Base-by-base conservation (phyloP, 352 stramenopile genomes). In the Globisporangium splendens region DNA sequence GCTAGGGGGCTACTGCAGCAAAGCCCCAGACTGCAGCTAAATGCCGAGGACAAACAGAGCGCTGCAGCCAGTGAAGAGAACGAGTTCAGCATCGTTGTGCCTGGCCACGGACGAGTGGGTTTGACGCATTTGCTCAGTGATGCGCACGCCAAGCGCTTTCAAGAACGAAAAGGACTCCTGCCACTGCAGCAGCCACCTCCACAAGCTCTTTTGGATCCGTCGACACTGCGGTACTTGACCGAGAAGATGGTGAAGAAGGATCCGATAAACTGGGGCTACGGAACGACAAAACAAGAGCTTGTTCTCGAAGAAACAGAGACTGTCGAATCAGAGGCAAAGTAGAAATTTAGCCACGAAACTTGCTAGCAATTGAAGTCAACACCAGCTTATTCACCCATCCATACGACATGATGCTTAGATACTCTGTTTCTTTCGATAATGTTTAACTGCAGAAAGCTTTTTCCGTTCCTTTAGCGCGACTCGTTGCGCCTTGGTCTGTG, bases 161-260 rank as follows among this genome's bases (percentile, higher is more conserved):
- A 73, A 12, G 62, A 81, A 20, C 55, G 62, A 14, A 81, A 74
- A 54, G 75, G 55, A 10, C 20, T 63, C 14, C 15, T 28, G 11
- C 15, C 57, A 20, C 28, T 46, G 3, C 43, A 39, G 12, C 57
- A 31, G 69, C 64, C 64, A 8, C 44, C 54, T 5, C 21, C 65
- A n/a, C 75, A 86, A 28, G 65, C 65, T 2, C 69, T 87, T 46
- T 65, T 90, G 8, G 86, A 86, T 13, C 75, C 80, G 1, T 70
- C 69, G 38, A 88, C 73, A 35, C 62, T 88, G 13, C 63, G 66
- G 24, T 88, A 82, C 41, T 60, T 90, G 38, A 71, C 76, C 1
- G 75, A 82, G 38, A 67, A 75, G 55, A 76, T 88, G 56, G 69
- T 73, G 11, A 79, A 73, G 21, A 84, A 76, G 31, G 66, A 80